Evolutionary conservation across 805 yeast genomes (phyloP).

Genomic region (Sugiyamaella smithiae): DNA sequence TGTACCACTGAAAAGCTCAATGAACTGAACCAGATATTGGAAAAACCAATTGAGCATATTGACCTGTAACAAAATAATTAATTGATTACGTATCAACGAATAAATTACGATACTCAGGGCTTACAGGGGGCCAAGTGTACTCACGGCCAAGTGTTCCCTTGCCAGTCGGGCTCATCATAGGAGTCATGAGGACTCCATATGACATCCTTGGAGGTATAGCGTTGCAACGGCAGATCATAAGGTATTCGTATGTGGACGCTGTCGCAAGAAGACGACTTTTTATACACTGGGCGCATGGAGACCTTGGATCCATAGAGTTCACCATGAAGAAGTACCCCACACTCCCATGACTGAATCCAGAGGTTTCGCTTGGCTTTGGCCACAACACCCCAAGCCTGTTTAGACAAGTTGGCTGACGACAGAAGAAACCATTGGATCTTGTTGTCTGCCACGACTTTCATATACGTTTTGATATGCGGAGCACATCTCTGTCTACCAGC

Average conservation of each 20-base stretch:
- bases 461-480: constrained; percentile 69
- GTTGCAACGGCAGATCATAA: constrained; percentile 21
- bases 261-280: constrained; percentile 16
- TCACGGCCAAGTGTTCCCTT: constrained; percentile 21
- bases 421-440: constrained; percentile 64
- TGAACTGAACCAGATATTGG: neutral
- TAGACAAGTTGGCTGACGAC: constrained; percentile 73
- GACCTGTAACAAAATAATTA: neutral
- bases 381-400: constrained; percentile 75
- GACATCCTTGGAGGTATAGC: constrained; percentile 15
- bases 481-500: constrained; percentile 40
- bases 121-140: too few species aligned
- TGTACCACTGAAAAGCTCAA: constrained; percentile 23
- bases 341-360: constrained; percentile 47
- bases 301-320: constrained; percentile 25
- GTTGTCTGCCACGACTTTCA: constrained; percentile 24
- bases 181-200: constrained; percentile 19
- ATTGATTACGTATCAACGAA: neutral
- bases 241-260: constrained; percentile 19
- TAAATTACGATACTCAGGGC: neutral
- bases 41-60: neutral
- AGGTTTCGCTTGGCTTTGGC: constrained; percentile 26
- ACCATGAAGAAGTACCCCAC: constrained; percentile 49
- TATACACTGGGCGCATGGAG: constrained; percentile 44
- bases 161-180: constrained; percentile 21